These are phyloP conservation scores for Alternaria sp. DNA, from an alignment of 2,329 filamentous ascomycete species.

Conservation along the genomic window DNA sequence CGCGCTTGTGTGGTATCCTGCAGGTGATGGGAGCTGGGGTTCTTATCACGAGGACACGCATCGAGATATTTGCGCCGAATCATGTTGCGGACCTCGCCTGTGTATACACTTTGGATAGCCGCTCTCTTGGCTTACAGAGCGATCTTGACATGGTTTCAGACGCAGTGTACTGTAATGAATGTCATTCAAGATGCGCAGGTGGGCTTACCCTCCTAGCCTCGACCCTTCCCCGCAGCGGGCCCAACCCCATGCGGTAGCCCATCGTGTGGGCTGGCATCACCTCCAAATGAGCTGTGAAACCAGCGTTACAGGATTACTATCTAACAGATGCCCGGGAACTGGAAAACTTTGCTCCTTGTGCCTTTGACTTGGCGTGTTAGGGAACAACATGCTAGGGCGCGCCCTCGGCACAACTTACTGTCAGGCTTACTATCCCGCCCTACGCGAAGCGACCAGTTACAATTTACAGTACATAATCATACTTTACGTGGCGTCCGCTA, in stretches of 20 bases:
- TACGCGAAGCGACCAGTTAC: conserved; percentile 2
- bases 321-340: background rate
- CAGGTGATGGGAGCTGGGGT: conserved; percentile 23
- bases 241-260: conserved; percentile 18
- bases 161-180: conserved; percentile 1
- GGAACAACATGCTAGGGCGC: background rate
- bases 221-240: conserved; percentile 19
- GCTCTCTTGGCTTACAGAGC: conserved; percentile 7
- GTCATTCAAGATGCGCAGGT: conserved; percentile 7
- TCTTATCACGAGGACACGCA: conserved; percentile 27
- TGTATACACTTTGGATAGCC: conserved; percentile 16
- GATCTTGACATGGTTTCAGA: background rate
- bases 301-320: background rate
- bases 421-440: conserved; percentile 1
- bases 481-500: background rate
- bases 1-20: conserved; percentile 25
- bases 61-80: conserved; percentile 28
- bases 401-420: conserved; percentile 7
- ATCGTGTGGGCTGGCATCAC: conserved; percentile 10
- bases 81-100: conserved; percentile 34
- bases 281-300: background rate
- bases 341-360: background rate
- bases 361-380: background rate
- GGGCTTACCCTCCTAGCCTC: conserved; percentile 8
- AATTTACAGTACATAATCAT: conserved; percentile 19